These are phyloP conservation scores for Malus hybrid DNA, from an alignment of 331 rosid species.

Conservation along the genomic window DNA sequence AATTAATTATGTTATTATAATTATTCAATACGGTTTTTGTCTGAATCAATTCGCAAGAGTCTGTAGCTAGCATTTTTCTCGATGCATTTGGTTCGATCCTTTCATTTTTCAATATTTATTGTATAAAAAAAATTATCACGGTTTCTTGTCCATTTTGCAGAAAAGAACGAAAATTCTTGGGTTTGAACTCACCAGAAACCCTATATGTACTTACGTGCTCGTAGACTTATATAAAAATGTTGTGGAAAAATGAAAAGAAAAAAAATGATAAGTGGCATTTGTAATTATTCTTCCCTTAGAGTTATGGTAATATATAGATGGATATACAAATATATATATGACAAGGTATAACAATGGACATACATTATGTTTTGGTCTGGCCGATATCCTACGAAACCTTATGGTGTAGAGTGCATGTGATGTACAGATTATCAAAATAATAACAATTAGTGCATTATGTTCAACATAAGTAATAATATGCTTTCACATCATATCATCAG, in stretches of 20 bases:
- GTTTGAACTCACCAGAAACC: neutral
- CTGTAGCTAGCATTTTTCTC: no score
- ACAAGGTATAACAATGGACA: neutral
- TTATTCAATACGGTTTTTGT: no score
- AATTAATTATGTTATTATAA: no score
- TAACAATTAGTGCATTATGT: neutral
- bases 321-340: slow-evolving; percentile 3
- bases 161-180: neutral
- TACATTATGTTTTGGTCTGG: slow-evolving; percentile 5
- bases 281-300: slow-evolving; percentile 23
- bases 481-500: neutral
- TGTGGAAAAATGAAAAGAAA: neutral
- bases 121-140: no score
- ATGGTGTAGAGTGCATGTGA: neutral
- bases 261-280: neutral
- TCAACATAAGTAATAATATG: neutral
- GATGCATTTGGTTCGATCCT: no score
- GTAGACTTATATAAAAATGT: neutral
- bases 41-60: no score
- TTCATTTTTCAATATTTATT: no score
- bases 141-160: no score
- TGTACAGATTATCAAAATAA: neutral
- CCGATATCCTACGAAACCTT: slow-evolving; percentile 15
- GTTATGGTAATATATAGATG: slow-evolving; percentile 2
- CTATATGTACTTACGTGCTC: neutral